Percentiles rank a stretch among this genome's conserved stretches.
Evolutionary conservation across 2,329 filamentous ascomycete genomes (phyloP).

Genomic region (Thelonectria olida): DNA sequence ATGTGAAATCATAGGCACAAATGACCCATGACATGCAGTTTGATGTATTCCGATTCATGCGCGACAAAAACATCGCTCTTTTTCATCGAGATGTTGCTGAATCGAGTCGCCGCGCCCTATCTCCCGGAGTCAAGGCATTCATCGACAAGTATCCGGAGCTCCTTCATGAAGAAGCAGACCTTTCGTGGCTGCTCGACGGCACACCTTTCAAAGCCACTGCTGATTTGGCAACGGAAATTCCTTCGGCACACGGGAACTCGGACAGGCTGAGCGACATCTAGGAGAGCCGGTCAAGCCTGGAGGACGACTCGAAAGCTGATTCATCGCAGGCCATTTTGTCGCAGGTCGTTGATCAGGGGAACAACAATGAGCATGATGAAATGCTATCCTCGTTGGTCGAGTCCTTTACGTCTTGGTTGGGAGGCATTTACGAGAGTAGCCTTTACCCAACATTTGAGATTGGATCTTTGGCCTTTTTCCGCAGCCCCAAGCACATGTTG

Average conservation of each 20-base stretch:
- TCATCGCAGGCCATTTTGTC: constrained; percentile 27
- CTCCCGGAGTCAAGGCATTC: constrained; percentile 56
- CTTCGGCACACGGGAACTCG: constrained; percentile 17
- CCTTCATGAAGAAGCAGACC: constrained; percentile 57
- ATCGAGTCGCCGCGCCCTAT: constrained; percentile 53
- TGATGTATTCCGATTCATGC: constrained; percentile 87
- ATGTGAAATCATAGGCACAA: constrained; percentile 51
- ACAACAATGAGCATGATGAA: constrained; percentile 25
- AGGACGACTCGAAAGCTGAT: constrained; percentile 24
- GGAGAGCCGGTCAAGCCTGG: constrained; percentile 31
- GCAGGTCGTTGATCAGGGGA: constrained; percentile 24
- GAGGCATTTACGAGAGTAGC: constrained; percentile 57
- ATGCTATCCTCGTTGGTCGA: constrained; percentile 38
- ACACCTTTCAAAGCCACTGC: neutral
- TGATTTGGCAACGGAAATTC: constrained; percentile 12
- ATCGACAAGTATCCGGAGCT: constrained; percentile 54
- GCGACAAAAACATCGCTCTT: constrained; percentile 83
- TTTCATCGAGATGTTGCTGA: constrained; percentile 63
- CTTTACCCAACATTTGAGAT: constrained; percentile 65
- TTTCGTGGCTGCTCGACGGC: constrained; percentile 55
- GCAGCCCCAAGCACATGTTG: constrained; percentile 54
- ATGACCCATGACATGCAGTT: constrained; percentile 75
- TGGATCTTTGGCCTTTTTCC: constrained; percentile 61
- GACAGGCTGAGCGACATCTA: constrained; percentile 29
- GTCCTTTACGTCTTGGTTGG: constrained; percentile 44